Evolutionary conservation across 306 rosid genomes (phyloP), one percentile per base, ranked within the genome.

Genomic region (Urtica urens): DNA sequence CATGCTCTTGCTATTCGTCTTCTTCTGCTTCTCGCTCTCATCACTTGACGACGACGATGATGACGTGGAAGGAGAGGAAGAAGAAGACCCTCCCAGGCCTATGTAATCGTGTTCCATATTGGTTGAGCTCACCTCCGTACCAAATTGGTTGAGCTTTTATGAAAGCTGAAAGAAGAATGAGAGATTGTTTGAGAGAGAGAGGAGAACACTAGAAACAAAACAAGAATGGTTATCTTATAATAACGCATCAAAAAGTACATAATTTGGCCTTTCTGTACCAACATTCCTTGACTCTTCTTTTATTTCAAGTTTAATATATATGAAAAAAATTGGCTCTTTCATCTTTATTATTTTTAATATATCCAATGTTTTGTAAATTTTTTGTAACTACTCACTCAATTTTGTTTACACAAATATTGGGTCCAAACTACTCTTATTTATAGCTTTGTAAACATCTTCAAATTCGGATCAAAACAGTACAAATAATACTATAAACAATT

Each of bases 101-200:
- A 79, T 82, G 84, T 82, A 82, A 53, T 78, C 86, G 72, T 78
- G 94, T 57, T 76, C 84, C 10, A 74, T n/a, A n/a, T n/a, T n/a
- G n/a, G 69, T 26, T 81, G 77, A 62, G 17, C 60, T 74, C 90
- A 75, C 88, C 81, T 81, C 55, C 80, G 54, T n/a, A n/a, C n/a
- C n/a, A n/a, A n/a, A n/a, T n/a, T n/a, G n/a, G n/a, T n/a, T n/a
- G n/a, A n/a, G n/a, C n/a, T n/a, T n/a, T n/a, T n/a, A n/a, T n/a
- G n/a, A n/a, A n/a, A n/a, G n/a, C n/a, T n/a, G n/a, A n/a, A n/a
- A n/a, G n/a, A n/a, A 42, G 31, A 53, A 49, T 23, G 21, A 53
- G 63, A 63, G 38, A 31, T 28, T 45, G 66, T 53, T 38, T 27
- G 50, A 49, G 23, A 49, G 47, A 40, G 60, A 51, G 47, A 21